A percentile compares a stretch with the other conserved stretches of the same genome.
These are phyloP conservation scores for Neoscytalidium dimidiatum DNA, from an alignment of 2,329 filamentous ascomycete genomes.

Conservation along the genomic window DNA sequence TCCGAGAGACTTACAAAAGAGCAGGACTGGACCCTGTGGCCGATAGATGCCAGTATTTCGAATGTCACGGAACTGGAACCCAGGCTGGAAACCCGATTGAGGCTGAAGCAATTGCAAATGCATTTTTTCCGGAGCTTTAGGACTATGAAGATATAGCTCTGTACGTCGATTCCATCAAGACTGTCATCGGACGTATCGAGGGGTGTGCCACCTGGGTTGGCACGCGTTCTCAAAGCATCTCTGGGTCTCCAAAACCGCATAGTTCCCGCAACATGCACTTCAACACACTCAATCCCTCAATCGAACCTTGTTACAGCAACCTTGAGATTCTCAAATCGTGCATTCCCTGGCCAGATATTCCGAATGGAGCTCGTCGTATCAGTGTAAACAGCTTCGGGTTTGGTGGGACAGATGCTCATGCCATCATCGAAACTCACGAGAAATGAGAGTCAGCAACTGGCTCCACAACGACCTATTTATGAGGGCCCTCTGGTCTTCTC, in stretches of 20 bases:
- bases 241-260: conserved; percentile 39
- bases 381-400: conserved; percentile 30
- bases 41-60: conserved; percentile 30
- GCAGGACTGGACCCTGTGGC: conserved; percentile 34
- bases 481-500: conserved; percentile 21
- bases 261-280: conserved; percentile 40
- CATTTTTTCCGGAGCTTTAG: background rate
- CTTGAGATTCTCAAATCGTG: conserved; percentile 1
- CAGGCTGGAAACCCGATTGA: conserved; percentile 22
- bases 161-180: conserved; percentile 33
- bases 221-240: conserved; percentile 39
- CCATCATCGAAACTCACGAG: conserved; percentile 26
- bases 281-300: conserved; percentile 33
- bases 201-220: conserved; percentile 41
- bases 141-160: background rate
- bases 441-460: too few relatives aligned
- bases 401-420: conserved; percentile 31
- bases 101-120: conserved; percentile 20
- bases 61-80: conserved; percentile 35
- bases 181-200: conserved; percentile 46
- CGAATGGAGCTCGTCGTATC: conserved; percentile 20
- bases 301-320: conserved; percentile 25
- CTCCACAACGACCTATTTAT: too few relatives aligned
- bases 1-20: conserved; percentile 33
- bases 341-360: conserved; percentile 22